Evolutionary conservation across 1,284 basidiomycete species (phyloP).

Genomic region (Microbotryum violaceum): DNA sequence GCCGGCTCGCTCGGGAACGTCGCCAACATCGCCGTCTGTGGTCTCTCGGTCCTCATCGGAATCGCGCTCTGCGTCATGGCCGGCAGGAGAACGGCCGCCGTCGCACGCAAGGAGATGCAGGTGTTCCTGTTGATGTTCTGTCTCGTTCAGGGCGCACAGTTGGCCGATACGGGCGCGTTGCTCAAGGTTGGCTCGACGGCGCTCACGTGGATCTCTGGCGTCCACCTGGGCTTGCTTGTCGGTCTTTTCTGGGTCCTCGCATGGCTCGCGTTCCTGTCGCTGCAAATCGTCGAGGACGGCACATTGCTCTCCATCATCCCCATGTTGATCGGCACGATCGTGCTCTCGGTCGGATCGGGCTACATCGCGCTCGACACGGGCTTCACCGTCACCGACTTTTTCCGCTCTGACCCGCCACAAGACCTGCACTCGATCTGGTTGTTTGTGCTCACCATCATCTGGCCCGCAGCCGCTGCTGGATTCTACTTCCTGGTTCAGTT

Average conservation of each 20-base stretch:
- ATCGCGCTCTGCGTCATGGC: conserved; percentile 28
- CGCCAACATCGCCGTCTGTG: conserved; percentile 32
- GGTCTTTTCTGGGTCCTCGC: conserved; percentile 28
- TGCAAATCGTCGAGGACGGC: conserved; percentile 37
- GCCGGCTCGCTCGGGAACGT: conserved; percentile 30
- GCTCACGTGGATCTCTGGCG: conserved; percentile 32
- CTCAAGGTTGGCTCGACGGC: conserved; percentile 24
- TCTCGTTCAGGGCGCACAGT: conserved; percentile 31
- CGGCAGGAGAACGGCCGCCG: conserved; percentile 29
- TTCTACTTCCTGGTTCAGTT: conserved; percentile 31
- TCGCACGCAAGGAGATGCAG: conserved; percentile 31
- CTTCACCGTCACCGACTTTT: conserved; percentile 35
- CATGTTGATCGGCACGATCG: conserved; percentile 17
- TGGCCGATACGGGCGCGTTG: conserved; percentile 33
- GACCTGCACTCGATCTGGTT: conserved; percentile 33
- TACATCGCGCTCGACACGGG: conserved; percentile 37
- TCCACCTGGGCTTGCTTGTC: conserved; percentile 29
- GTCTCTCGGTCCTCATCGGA: conserved; percentile 29
- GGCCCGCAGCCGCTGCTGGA: conserved; percentile 29
- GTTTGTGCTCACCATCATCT: conserved; percentile 34
- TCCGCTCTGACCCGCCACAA: conserved; percentile 30
- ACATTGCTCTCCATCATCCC: conserved; percentile 28
- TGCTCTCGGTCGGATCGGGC: conserved; percentile 29
- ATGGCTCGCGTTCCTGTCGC: conserved; percentile 34
- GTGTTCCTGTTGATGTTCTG: conserved; percentile 34